These are phyloP conservation scores for Ceratobasidium sp. DNA, from an alignment of 1,284 basidiomycete species.

Conservation along the genomic window DNA sequence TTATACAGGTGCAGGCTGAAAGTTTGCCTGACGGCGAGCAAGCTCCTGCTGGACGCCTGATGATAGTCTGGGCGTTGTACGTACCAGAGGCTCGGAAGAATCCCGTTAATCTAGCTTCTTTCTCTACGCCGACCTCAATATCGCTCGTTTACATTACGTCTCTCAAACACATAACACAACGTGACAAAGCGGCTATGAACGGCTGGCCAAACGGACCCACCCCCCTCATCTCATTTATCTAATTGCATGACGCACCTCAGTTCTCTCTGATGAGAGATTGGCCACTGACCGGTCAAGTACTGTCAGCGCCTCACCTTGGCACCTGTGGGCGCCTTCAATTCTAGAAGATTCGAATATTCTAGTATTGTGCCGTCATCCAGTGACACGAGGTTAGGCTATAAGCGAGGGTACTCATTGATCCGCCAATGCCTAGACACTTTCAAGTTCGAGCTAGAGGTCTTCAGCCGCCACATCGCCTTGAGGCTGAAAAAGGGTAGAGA, in stretches of 20 bases:
- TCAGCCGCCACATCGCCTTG: not conserved
- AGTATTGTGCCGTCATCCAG: no score
- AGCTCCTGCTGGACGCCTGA: slow-evolving; percentile 25
- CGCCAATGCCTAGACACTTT: not conserved
- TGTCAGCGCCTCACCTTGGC: not conserved
- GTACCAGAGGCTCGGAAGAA: not conserved
- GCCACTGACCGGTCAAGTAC: not conserved
- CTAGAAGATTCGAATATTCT: not conserved
- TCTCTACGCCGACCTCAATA: not conserved
- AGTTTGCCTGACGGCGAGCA: not conserved
- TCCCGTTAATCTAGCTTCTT: not conserved
- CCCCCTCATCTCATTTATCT: slow-evolving; percentile 27
- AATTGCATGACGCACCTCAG: not conserved
- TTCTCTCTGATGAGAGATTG: not conserved
- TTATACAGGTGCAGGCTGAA: not conserved
- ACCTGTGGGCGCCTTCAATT: not conserved
- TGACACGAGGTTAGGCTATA: no score
- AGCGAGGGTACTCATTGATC: not conserved
- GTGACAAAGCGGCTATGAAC: not conserved
- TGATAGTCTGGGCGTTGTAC: slow-evolving; percentile 3
- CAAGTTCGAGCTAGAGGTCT: not conserved
- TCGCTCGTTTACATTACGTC: not conserved
- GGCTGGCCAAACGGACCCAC: not conserved
- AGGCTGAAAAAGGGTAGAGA: not conserved
- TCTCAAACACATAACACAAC: not conserved